A percentile compares a stretch with the other conserved stretches of the same genome.
Conservation (phyloP, 768 basidiomycete genomes). For the Gymnopilus dilepis region DNA sequence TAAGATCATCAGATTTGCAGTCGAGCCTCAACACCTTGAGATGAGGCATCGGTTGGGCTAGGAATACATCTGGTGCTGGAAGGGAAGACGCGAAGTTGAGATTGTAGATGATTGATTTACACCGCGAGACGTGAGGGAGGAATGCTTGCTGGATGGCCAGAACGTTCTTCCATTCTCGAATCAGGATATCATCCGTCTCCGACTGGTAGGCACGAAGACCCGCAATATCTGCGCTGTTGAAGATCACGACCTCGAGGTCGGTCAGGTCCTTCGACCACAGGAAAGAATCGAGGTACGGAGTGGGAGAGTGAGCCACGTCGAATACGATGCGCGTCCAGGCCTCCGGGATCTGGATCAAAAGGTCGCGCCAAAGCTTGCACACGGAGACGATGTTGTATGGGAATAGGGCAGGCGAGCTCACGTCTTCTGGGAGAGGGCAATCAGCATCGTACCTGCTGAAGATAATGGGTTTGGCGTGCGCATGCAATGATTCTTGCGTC, state of each 20-base stretch:
- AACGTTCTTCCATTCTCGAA: neutral
- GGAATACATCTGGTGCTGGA: neutral
- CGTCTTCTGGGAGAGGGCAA: neutral
- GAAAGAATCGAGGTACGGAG: neutral
- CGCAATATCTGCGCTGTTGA: neutral
- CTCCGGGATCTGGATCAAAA: neutral
- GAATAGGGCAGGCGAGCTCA: neutral
- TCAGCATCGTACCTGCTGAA: no score
- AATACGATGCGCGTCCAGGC: neutral
- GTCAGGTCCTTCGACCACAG: neutral
- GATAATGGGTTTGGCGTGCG: no score
- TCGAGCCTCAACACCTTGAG: neutral
- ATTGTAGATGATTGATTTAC: neutral
- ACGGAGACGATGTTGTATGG: neutral
- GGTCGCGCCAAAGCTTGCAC: neutral
- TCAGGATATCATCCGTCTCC: no score
- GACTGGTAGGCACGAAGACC: no score
- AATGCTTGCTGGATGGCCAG: neutral
- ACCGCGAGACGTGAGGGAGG: neutral
- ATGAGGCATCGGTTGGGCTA: neutral
- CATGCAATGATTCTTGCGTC: no score
- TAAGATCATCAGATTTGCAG: neutral
- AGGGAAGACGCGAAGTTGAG: neutral
- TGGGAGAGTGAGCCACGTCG: neutral
- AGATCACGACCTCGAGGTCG: neutral